Percentiles rank a stretch among this genome's conserved stretches.
Evolutionary conservation across 1,284 basidiomycete genomes (phyloP).

Genomic region (Cutaneotrichosporon sp.): DNA sequence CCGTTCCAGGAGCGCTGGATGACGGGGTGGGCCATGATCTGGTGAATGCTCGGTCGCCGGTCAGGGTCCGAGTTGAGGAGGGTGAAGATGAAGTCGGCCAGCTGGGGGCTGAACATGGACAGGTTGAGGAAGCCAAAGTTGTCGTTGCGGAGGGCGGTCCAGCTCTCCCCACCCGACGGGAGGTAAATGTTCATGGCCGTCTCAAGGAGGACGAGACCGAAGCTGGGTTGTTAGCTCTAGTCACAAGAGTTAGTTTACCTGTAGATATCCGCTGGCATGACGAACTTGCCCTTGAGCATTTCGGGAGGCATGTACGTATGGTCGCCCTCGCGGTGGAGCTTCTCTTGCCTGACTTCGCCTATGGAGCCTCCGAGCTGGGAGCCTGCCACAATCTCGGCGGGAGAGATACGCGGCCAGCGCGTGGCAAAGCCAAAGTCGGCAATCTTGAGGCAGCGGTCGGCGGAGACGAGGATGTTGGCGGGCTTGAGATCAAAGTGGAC

Average conservation of each 20-base stretch:
- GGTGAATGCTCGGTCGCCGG: slow-evolving; percentile 62
- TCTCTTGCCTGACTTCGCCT: slow-evolving; percentile 41
- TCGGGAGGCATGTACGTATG: slow-evolving; percentile 98
- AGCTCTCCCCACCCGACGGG: slow-evolving; percentile 89
- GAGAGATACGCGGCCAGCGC: slow-evolving; percentile 66
- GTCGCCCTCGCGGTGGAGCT: slow-evolving; percentile 90
- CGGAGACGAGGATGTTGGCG: slow-evolving; percentile 91
- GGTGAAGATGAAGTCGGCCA: slow-evolving; percentile 68
- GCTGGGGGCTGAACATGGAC: slow-evolving; percentile 65
- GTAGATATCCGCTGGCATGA: slow-evolving; percentile 94
- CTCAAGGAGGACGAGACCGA: slow-evolving; percentile 94
- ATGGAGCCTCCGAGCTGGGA: slow-evolving; percentile 47
- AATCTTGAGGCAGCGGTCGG: slow-evolving; percentile 88
- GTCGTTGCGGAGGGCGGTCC: slow-evolving; percentile 89
- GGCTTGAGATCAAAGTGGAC: slow-evolving; percentile 98
- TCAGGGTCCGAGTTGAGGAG: slow-evolving; percentile 76
- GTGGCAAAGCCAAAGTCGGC: slow-evolving; percentile 99
- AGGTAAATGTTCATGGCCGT: slow-evolving; percentile 93
- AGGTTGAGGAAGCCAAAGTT: slow-evolving; percentile 87
- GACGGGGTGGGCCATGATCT: slow-evolving; percentile 65
- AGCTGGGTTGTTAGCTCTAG: slow-evolving; percentile 56
- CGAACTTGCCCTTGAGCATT: slow-evolving; percentile 85
- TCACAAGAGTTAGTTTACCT: slow-evolving; percentile 60
- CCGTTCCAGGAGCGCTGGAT: slow-evolving; percentile 65
- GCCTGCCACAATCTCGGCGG: slow-evolving; percentile 51